phyloP scores from a whole-genome alignment of 2,329 filamentous ascomycete species.

The Fusarium paranaense region DNA sequence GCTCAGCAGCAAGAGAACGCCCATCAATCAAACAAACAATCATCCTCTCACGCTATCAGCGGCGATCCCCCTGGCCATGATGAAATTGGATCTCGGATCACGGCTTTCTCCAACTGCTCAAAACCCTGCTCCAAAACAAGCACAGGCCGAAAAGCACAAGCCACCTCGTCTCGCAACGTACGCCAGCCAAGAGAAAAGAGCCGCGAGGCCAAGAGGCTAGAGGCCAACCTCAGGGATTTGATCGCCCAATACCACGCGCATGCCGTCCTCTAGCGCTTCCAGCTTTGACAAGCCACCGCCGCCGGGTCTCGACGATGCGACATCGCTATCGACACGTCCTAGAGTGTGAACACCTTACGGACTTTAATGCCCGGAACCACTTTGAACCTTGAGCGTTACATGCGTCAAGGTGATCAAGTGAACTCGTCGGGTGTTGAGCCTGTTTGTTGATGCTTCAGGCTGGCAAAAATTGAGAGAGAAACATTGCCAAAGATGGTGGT shows the following conservation, averaged over 20 bases:
- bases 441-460: background rate
- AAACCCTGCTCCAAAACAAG: conserved; percentile 17
- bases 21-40: background rate
- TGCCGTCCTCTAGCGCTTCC: conserved; percentile 23
- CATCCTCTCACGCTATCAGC: background rate
- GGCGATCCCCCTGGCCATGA: conserved; percentile 1
- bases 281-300: conserved; percentile 16
- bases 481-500: background rate
- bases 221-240: conserved; percentile 25
- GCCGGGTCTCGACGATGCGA: conserved; percentile 5
- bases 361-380: conserved; percentile 32
- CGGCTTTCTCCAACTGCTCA: conserved; percentile 14
- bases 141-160: conserved; percentile 15
- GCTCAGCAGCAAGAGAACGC: background rate
- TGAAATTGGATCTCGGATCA: conserved; percentile 5
- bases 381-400: conserved; percentile 7
- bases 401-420: conserved; percentile 1
- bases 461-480: background rate
- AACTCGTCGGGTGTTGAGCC: background rate
- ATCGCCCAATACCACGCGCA: conserved; percentile 33
- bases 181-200: conserved; percentile 40
- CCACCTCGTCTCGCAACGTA: conserved; percentile 11
- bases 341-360: conserved; percentile 19
- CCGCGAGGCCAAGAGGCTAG: conserved; percentile 34
- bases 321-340: conserved; percentile 15